Conservation (phyloP, 2,329 filamentous ascomycete species). For the Exserohilum rostratum region DNA sequence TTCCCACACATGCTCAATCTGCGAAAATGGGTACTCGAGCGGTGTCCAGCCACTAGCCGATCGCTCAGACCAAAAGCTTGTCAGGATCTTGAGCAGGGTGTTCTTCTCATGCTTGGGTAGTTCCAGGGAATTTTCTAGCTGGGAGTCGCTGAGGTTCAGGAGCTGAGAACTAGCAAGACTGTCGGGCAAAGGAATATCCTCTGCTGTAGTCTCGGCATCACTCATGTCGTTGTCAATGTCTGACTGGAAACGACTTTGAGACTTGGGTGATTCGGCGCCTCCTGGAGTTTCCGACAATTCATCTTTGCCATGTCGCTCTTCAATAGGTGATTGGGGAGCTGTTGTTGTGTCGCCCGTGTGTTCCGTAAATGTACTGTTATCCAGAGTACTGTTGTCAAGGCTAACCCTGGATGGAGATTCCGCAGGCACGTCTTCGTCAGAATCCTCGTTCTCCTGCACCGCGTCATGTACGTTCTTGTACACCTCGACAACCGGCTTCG, state of each 20-base stretch:
- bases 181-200: conserved; percentile 70
- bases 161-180: conserved; percentile 62
- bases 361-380: conserved; percentile 43
- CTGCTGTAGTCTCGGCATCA: conserved; percentile 73
- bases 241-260: conserved; percentile 52
- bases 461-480: conserved; percentile 94
- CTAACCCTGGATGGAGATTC: conserved; percentile 40
- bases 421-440: conserved; percentile 64
- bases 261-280: conserved; percentile 33
- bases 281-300: conserved; percentile 22
- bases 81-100: conserved; percentile 92
- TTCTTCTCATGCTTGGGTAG: conserved; percentile 92
- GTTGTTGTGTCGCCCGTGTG: conserved; percentile 40
- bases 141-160: conserved; percentile 59
- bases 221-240: conserved; percentile 62
- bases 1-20: conserved; percentile 92
- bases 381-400: conserved; percentile 47
- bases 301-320: conserved; percentile 34
- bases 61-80: conserved; percentile 97
- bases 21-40: conserved; percentile 83
- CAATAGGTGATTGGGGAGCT: conserved; percentile 43
- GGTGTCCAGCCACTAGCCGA: conserved; percentile 93
- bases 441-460: conserved; percentile 76
- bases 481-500: conserved; percentile 95
- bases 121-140: conserved; percentile 69